phyloP scores from a whole-genome alignment of 1,284 basidiomycete species.

The Cryptococcus sp. region DNA sequence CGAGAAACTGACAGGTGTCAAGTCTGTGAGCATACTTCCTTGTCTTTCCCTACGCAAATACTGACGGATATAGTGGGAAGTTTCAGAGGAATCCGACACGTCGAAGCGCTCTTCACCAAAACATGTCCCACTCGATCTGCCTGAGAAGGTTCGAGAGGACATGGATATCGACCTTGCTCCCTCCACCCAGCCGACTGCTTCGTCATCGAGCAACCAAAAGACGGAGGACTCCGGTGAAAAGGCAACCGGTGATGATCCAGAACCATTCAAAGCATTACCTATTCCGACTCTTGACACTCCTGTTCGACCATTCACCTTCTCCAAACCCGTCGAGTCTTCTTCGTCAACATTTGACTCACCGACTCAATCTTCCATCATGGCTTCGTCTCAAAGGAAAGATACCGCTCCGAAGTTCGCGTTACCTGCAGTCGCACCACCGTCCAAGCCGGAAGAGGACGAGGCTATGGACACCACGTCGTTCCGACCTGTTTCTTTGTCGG shows the following conservation, averaged over 20 bases:
- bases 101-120: not conserved
- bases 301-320: not conserved
- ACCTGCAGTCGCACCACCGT: not conserved
- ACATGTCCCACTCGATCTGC: not conserved
- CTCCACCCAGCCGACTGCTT: not conserved
- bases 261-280: constrained; percentile 21
- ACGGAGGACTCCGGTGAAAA: not conserved
- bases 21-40: constrained; percentile 4
- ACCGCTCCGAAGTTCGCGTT: not conserved
- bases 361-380: not conserved
- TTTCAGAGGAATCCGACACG: too few species aligned
- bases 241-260: constrained; percentile 2
- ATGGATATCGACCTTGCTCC: not conserved
- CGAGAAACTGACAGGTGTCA: constrained; percentile 15
- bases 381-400: constrained; percentile 2
- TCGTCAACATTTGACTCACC: constrained; percentile 10
- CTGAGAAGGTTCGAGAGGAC: not conserved
- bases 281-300: constrained; percentile 3
- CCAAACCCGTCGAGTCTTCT: not conserved
- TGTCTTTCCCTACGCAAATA: not conserved
- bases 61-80: too few species aligned
- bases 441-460: not conserved
- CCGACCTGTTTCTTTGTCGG: not conserved
- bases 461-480: not conserved
- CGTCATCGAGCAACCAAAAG: not conserved